phyloP scores from a whole-genome alignment of 345 rosid genomes.

The Aquilaria yunnanensis region DNA sequence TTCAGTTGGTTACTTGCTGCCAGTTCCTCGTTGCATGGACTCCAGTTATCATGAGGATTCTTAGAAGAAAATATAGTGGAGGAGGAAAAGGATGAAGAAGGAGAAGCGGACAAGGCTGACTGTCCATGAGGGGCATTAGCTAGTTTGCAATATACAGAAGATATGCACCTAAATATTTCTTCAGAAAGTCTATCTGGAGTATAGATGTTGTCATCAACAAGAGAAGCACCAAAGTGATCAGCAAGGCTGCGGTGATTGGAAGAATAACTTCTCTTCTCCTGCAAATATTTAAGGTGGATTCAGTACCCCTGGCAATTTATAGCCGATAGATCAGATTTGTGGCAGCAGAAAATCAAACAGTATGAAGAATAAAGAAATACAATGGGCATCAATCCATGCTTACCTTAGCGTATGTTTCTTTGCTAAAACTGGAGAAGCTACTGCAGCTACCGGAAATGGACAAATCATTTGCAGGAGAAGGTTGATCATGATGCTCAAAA shows the following conservation, averaged over 20 bases:
- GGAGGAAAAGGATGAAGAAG: conserved; percentile 63
- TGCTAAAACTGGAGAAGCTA: conserved; percentile 32
- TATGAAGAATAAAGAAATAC: neutral
- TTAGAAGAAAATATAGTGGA: conserved; percentile 71
- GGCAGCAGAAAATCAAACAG: neutral
- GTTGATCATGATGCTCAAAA: conserved; percentile 24
- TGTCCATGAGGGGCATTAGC: conserved; percentile 27
- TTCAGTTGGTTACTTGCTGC: conserved; percentile 22
- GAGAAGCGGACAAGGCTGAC: conserved; percentile 45
- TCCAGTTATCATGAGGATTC: conserved; percentile 53
- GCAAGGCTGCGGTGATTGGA: conserved; percentile 65
- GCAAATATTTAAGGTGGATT: conserved; percentile 12
- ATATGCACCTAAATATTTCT: conserved; percentile 73
- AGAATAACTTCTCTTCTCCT: conserved; percentile 36
- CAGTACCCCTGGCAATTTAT: neutral
- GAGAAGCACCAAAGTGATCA: conserved; percentile 56
- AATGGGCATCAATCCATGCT: conserved; percentile 6
- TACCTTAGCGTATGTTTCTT: conserved; percentile 43
- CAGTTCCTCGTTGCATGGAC: conserved; percentile 44
- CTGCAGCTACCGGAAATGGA: conserved; percentile 29
- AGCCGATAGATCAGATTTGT: neutral
- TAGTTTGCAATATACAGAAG: conserved; percentile 74
- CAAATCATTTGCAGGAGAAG: conserved; percentile 36
- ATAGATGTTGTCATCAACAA: conserved; percentile 18
- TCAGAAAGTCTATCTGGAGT: conserved; percentile 68